Evolutionary conservation across 1,284 basidiomycete species (phyloP), one percentile per base, ranked within the genome.

Genomic region (Cutaneotrichosporon sp.): DNA sequence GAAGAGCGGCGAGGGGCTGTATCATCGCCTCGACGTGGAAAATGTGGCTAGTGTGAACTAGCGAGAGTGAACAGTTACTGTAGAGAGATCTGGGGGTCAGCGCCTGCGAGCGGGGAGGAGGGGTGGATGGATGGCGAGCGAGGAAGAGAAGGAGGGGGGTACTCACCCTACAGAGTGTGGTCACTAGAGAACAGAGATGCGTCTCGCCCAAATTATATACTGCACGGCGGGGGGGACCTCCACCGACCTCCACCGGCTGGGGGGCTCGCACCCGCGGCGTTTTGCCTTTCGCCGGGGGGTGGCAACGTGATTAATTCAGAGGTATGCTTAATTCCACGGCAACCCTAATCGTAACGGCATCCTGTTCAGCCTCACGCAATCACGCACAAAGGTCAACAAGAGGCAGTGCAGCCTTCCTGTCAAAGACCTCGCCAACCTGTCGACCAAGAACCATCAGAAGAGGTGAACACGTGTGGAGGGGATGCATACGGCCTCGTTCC

Each of bases 11-110:
- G 74, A 69, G 72, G 75, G 70, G 67, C 72, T 75, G 51, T 63
- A 77, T 78, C 76, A 78, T 78, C 76, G 61, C 72, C 76, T 78
- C 76, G 76, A 76, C 73, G 72, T 78, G 75, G 74, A 77, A 76
- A 76, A 73, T 75, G 73, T 76, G 74, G 73, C 76, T 78, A 77
- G 75, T 76, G 67, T 78, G 71, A 74, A 78, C 75, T 77, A 78
- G 75, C 74, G 69, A 74, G 73, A 70, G 74, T 67, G 73, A 67
- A 75, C 72, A 67, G 63, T 69, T 56, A 76, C 75, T 78, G 73
- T 77, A 78, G 70, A 77, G 75, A 78, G 70, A 78, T 78, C 75
- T 74, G 72, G 66, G 13, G n/a, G 62, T 45, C 31, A 58, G 54
- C 56, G 25, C 34, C 14, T 25, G 14, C 34, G 50, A 34, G 56